Base-by-base conservation (phyloP, 2,329 filamentous ascomycete species). In the Botrytis paeoniae region DNA sequence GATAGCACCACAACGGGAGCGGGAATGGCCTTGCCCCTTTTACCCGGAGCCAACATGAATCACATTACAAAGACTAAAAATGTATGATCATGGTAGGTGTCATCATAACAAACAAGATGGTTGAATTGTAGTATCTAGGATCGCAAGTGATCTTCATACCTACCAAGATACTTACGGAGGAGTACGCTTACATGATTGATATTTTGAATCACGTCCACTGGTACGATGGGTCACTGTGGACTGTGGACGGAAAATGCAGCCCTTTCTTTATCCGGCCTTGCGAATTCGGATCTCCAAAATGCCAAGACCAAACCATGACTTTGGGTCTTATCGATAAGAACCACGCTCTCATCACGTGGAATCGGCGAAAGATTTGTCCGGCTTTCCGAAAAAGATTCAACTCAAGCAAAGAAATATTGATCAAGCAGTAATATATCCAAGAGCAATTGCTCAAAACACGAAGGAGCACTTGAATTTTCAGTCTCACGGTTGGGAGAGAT, bases 321-420 rank as follows among this genome's bases (percentile, higher is more conserved):
- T 2, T 18, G 54, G 39, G 59, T 37, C 70, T 71, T 71, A 71
- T 71, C 70, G 70, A 71, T 71, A 71, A 71, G 70, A 48, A 10
- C 2, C 32, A 12, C 5, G 29, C 12, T 20, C 12, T 12, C 37
- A 61, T 35, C 66, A 69, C 54, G 54, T 69, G 64, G 9, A 3
- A 16, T 32, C 69, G 69, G 69, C 14, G 39, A 71, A 71, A 71
- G 29, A 48, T 68, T 71, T 66, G 22, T 66, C 70, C 70, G 70
- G 35, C 32, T 29, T 39, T 64, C 39, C 5, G 45, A 41, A 64
- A 71, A 71, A 65, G 43, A 45, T 64, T 71, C 69, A 71, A 25
- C 60, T 14, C 32, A 41, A 68, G 45, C 35, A 68, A 41, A 68
- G 64, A 68, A 57, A 35, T 54, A 39, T 66, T 66, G 25, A n/a